phyloP scores from a whole-genome alignment of 805 yeast genomes.

The Candida vaughaniae region DNA sequence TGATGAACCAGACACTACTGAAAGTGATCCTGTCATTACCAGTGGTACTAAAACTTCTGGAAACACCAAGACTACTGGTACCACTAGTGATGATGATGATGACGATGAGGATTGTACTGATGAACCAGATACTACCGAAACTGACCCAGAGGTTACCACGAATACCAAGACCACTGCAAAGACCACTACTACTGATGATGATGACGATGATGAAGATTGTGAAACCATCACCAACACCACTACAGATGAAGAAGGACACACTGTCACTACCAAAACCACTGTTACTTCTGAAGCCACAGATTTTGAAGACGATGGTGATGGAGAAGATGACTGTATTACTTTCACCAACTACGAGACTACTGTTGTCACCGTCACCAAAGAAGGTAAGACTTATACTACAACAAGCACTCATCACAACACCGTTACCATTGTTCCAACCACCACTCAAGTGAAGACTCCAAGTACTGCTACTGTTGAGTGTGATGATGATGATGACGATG shows the following conservation, averaged over 20 bases:
- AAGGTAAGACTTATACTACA: constrained; percentile 15
- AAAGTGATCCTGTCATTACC: constrained; percentile 2
- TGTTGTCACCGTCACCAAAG: constrained; percentile 8
- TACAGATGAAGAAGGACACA: neutral
- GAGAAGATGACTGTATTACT: constrained; percentile 12
- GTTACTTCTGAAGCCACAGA: constrained; percentile 9
- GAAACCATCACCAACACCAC: constrained; percentile 3
- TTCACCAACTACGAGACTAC: constrained; percentile 12
- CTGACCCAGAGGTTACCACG: constrained; percentile 1
- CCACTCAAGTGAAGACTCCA: constrained; percentile 6
- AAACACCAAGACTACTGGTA: constrained; percentile 11
- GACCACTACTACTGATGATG: constrained; percentile 7
- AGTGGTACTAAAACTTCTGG: constrained; percentile 1
- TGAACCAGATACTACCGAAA: constrained; percentile 2
- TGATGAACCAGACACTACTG: constrained; percentile 6
- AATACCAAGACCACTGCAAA: neutral
- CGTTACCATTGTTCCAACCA: constrained; percentile 6
- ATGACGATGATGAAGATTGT: constrained; percentile 14
- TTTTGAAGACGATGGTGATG: constrained; percentile 14
- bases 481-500: constrained; percentile 18
- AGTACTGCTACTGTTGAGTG: constrained; percentile 7
- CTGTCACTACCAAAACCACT: constrained; percentile 5
- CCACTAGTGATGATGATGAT: constrained; percentile 9
- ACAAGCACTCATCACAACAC: constrained; percentile 7
- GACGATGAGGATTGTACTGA: constrained; percentile 16